Evolutionary conservation across 305 asterid species (phyloP).

Genomic region (Fraxinus paxiana): DNA sequence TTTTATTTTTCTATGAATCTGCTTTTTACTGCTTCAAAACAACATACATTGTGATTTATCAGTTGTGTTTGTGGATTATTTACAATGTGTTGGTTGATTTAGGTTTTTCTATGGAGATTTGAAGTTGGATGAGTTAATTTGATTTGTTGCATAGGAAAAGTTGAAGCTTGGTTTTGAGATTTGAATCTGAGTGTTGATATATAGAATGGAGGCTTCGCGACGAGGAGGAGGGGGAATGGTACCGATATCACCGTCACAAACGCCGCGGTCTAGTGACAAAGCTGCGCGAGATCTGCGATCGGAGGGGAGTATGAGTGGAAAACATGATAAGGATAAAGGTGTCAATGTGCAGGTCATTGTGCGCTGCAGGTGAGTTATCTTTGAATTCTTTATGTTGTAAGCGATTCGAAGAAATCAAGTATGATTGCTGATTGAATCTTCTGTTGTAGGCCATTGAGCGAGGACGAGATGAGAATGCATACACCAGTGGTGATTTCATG

Average conservation of each 20-base stretch:
- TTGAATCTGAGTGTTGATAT: neutral
- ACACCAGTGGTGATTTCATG: conserved; percentile 39
- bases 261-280: conserved; percentile 40
- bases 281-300: conserved; percentile 31
- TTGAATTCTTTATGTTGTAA: neutral
- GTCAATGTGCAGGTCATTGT: conserved; percentile 47
- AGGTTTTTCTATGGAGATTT: neutral
- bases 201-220: conserved; percentile 3
- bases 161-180: neutral
- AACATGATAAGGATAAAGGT: conserved; percentile 29
- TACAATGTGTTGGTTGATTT: neutral
- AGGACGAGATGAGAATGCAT: conserved; percentile 40
- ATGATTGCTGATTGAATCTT: neutral
- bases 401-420: neutral
- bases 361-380: conserved; percentile 43
- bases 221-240: conserved; percentile 10
- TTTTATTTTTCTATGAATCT: neutral
- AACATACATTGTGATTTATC: neutral
- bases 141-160: neutral
- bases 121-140: neutral
- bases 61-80: neutral
- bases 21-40: neutral
- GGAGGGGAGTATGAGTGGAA: conserved; percentile 7
- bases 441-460: conserved; percentile 45
- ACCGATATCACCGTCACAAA: conserved; percentile 12